Percentiles rank a stretch among this genome's conserved stretches.
phyloP scores from a whole-genome alignment of 768 basidiomycete species.

The Serendipita sp. region DNA sequence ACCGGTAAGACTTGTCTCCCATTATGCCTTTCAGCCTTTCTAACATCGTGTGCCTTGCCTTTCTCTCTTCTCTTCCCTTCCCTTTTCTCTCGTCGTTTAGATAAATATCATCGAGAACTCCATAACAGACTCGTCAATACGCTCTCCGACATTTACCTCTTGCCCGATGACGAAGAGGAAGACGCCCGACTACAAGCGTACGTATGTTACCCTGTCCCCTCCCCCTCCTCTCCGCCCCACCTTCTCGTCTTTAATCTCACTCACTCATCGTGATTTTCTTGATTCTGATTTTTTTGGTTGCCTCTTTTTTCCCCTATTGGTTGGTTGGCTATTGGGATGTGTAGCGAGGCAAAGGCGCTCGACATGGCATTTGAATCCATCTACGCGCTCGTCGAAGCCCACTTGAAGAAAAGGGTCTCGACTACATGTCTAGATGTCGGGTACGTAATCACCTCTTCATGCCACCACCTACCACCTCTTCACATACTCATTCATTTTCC shows the following conservation, averaged over 20 bases:
- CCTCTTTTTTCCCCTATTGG: too few species aligned
- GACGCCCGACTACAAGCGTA: not conserved
- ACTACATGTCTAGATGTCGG: not conserved
- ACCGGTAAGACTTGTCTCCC: not conserved
- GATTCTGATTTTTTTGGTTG: too few species aligned
- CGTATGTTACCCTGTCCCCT: not conserved
- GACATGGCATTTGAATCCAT: not conserved
- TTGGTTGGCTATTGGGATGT: not conserved
- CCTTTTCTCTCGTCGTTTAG: not conserved
- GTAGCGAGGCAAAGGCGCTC: not conserved
- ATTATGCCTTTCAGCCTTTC: too few species aligned
- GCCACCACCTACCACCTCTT: too few species aligned
- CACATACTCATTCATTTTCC: not conserved
- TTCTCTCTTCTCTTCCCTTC: not conserved
- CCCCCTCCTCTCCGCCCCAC: not conserved
- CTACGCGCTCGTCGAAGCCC: not conserved
- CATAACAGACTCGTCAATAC: not conserved
- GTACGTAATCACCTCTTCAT: not conserved
- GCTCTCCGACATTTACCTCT: not conserved
- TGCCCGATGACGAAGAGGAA: slow-evolving; percentile 1
- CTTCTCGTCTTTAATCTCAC: not conserved
- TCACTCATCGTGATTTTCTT: too few species aligned
- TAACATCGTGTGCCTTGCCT: not conserved
- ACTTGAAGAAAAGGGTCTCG: not conserved
- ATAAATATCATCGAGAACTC: not conserved